A percentile compares a stretch with the other conserved stretches of the same genome.
Evolutionary conservation across 2,329 filamentous ascomycete species (phyloP).

Genomic region (Clonostachys rhizophaga): DNA sequence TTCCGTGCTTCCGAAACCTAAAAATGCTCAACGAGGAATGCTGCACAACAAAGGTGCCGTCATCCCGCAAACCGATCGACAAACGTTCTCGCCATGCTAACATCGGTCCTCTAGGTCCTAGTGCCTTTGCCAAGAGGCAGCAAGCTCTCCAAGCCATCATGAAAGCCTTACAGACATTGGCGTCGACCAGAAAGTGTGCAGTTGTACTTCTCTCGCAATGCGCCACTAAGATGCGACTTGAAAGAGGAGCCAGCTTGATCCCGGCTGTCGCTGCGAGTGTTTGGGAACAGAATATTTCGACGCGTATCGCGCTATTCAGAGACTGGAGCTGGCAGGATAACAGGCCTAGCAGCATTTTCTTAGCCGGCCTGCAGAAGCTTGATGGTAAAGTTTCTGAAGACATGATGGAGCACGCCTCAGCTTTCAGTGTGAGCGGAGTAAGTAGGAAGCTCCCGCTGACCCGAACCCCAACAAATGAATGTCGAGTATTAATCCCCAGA

Average conservation of each 20-base stretch:
- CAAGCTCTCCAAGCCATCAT: constrained; percentile 60
- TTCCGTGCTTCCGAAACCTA: constrained; percentile 65
- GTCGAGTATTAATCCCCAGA: constrained; percentile 6
- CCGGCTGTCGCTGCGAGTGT: constrained; percentile 70
- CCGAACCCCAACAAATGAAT: constrained; percentile 6
- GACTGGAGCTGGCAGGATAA: constrained; percentile 60
- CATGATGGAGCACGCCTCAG: constrained; percentile 35
- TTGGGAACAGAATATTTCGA: constrained; percentile 77
- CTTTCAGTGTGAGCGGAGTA: constrained; percentile 45
- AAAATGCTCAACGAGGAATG: constrained; percentile 26
- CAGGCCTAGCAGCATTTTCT: constrained; percentile 42
- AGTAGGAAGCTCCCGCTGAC: constrained; percentile 7
- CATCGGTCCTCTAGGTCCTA: constrained; percentile 19
- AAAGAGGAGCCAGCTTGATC: constrained; percentile 62
- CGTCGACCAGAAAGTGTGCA: constrained; percentile 67
- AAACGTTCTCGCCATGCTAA: background rate
- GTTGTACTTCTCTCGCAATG: constrained; percentile 76
- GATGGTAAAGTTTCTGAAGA: constrained; percentile 43
- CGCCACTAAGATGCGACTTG: constrained; percentile 71
- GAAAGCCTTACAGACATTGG: constrained; percentile 68
- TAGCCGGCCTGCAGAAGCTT: constrained; percentile 62
- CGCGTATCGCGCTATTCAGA: constrained; percentile 71
- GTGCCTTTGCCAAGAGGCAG: constrained; percentile 34
- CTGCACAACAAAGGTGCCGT: constrained; percentile 33
- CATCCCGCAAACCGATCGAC: background rate